Evolutionary conservation across 179 eudicot species (phyloP).

Genomic region (Beta macrorhiza): DNA sequence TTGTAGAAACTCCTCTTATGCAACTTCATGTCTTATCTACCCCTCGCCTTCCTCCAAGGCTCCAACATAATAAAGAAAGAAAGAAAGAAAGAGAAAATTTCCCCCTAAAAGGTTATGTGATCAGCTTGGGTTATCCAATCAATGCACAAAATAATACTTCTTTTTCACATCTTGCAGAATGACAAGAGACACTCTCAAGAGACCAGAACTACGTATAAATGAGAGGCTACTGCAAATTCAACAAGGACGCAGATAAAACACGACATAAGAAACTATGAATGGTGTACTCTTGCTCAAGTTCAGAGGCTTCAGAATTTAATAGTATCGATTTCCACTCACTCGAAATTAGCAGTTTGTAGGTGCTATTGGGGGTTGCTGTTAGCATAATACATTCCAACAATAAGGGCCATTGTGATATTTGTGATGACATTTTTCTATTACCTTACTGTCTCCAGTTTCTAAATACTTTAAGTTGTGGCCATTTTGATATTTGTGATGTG

Average conservation of each 20-base stretch:
- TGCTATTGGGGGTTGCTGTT: background rate
- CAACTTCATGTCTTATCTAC: background rate
- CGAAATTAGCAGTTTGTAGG: background rate
- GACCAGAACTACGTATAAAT: slow-evolving; percentile 20
- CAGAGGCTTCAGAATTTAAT: slow-evolving; percentile 1
- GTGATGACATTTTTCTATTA: background rate
- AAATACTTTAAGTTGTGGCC: background rate
- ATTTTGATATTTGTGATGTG: background rate
- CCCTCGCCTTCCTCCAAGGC: background rate
- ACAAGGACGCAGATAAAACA: background rate
- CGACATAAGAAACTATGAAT: background rate
- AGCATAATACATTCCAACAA: background rate
- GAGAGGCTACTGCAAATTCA: slow-evolving; percentile 1
- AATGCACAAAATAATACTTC: background rate
- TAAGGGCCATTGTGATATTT: background rate
- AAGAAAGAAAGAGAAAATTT: background rate
- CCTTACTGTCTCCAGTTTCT: background rate
- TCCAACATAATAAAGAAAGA: background rate
- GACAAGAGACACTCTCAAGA: slow-evolving; percentile 17
- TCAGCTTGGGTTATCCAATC: background rate
- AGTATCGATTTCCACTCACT: background rate
- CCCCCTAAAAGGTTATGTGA: background rate
- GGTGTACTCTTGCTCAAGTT: background rate
- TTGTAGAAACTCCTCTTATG: background rate
- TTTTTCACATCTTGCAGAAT: slow-evolving; percentile 20